phyloP scores from a whole-genome alignment of 2,329 filamentous ascomycete species.

The Xylaria sp. region DNA sequence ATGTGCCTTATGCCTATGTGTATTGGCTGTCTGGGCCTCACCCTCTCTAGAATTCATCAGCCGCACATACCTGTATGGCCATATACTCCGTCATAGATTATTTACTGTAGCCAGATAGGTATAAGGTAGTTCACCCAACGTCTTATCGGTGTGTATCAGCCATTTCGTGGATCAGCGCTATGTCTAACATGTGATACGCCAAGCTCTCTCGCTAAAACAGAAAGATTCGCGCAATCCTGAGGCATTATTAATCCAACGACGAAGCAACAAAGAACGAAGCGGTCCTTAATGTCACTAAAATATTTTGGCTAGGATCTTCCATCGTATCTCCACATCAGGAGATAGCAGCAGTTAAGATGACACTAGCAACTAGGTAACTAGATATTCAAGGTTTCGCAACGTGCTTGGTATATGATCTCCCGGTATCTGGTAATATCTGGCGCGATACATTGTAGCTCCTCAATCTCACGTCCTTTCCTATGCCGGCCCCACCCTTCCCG shows the following conservation, averaged over 20 bases:
- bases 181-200: constrained; percentile 34
- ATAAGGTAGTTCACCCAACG: background rate
- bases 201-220: constrained; percentile 26
- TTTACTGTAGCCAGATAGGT: too few relatives aligned
- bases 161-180: background rate
- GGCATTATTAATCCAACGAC: background rate
- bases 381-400: background rate
- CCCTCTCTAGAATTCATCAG: constrained; percentile 1
- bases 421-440: too few relatives aligned
- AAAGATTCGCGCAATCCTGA: background rate
- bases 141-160: constrained; percentile 21
- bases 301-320: background rate
- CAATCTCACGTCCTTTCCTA: background rate
- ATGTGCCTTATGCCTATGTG: too few relatives aligned
- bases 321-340: background rate
- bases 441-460: background rate
- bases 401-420: background rate
- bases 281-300: background rate
- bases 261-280: background rate
- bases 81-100: background rate
- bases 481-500: background rate
- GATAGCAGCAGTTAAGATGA: background rate
- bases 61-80: background rate
- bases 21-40: constrained; percentile 4
- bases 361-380: background rate